A percentile compares a stretch with the other conserved stretches of the same genome.
phyloP scores from a whole-genome alignment of 2,329 filamentous ascomycete species.

The Leptographium radiaticola region DNA sequence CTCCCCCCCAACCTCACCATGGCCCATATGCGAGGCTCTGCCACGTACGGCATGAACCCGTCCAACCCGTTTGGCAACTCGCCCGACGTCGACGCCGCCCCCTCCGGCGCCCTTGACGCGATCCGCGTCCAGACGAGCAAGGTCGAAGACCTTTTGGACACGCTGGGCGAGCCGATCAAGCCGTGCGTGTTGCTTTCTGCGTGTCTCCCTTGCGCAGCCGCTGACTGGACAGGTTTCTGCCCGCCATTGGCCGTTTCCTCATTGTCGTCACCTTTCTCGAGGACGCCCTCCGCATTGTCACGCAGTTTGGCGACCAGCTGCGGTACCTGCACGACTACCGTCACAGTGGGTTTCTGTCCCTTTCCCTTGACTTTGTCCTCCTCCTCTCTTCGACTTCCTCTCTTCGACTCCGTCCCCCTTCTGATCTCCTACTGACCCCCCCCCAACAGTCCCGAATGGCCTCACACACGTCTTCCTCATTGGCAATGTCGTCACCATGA shows the following conservation, averaged over 20 bases:
- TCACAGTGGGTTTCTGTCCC: slow-evolving; percentile 55
- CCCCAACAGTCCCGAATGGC: slow-evolving; percentile 60
- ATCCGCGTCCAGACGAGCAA: slow-evolving; percentile 95
- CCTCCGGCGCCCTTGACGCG: slow-evolving; percentile 70
- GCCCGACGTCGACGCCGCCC: slow-evolving; percentile 36
- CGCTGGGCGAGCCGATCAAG: slow-evolving; percentile 78
- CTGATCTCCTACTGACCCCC: background rate
- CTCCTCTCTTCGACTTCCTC: background rate
- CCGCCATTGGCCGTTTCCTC: slow-evolving; percentile 88
- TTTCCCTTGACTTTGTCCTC: background rate
- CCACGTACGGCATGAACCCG: slow-evolving; percentile 72
- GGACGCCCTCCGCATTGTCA: slow-evolving; percentile 89
- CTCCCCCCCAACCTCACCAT: slow-evolving; percentile 16
- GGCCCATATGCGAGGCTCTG: slow-evolving; percentile 49
- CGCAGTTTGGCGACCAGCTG: slow-evolving; percentile 94
- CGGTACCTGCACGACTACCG: slow-evolving; percentile 86
- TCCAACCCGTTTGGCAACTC: slow-evolving; percentile 57
- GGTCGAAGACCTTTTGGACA: slow-evolving; percentile 89
- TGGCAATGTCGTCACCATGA: slow-evolving; percentile 81
- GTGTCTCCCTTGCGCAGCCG: slow-evolving; percentile 7
- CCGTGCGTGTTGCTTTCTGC: slow-evolving; percentile 50
- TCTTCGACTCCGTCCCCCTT: background rate
- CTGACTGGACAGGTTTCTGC: slow-evolving; percentile 56
- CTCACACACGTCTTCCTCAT: slow-evolving; percentile 89
- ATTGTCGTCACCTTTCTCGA: slow-evolving; percentile 98